A percentile compares a stretch with the other conserved stretches of the same genome.
phyloP scores from a whole-genome alignment of 1,284 basidiomycete species.

The Exsudoporus floridanus region DNA sequence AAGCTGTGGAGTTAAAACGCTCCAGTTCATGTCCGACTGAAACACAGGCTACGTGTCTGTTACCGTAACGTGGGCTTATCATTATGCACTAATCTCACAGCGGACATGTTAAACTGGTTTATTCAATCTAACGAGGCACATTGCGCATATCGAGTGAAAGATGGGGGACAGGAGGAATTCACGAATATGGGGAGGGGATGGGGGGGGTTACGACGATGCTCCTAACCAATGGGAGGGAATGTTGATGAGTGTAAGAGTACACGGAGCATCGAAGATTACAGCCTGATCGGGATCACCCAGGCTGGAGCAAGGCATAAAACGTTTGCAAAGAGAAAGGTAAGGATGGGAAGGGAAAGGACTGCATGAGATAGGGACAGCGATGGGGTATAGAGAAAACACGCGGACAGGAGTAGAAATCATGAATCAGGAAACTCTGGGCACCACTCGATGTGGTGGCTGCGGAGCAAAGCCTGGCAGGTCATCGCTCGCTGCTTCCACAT shows the following conservation, averaged over 20 bases:
- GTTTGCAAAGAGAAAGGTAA: conserved; percentile 6
- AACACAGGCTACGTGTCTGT: not conserved
- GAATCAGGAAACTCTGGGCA: conserved; percentile 43
- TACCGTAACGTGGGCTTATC: not conserved
- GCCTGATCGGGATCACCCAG: conserved; percentile 12
- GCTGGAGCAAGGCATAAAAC: conserved; percentile 13
- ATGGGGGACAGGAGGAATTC: not conserved
- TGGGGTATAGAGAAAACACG: conserved; percentile 24
- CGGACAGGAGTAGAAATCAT: conserved; percentile 19
- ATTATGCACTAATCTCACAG: too few species aligned
- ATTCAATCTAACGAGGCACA: conserved; percentile 13
- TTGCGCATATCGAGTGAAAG: conserved; percentile 3
- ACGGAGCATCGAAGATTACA: conserved; percentile 48
- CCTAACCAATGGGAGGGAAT: conserved; percentile 44
- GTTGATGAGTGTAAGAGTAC: conserved; percentile 33
- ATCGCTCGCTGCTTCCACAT: conserved; percentile 56
- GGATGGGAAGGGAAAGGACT: conserved; percentile 4
- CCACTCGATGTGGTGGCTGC: conserved; percentile 46
- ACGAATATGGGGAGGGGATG: conserved; percentile 9
- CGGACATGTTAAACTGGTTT: too few species aligned
- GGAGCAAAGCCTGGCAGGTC: conserved; percentile 47
- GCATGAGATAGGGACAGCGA: not conserved
- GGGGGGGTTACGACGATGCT: conserved; percentile 49
- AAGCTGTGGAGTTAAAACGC: not conserved
- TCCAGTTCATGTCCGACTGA: too few species aligned